These are phyloP conservation scores for Wickerhamomyces bovis DNA, from an alignment of 805 yeast species.

Conservation along the genomic window DNA sequence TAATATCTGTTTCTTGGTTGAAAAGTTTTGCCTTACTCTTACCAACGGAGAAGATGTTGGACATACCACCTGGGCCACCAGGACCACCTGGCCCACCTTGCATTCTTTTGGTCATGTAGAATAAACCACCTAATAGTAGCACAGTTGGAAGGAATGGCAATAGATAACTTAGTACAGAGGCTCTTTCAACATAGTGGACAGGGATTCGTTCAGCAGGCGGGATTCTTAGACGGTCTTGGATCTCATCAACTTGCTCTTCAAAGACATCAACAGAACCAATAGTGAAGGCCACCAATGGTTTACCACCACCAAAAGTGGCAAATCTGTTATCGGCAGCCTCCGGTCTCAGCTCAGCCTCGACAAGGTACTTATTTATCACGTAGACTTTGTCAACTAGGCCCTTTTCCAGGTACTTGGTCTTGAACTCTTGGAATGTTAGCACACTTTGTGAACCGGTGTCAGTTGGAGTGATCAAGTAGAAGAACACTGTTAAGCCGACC, in stretches of 20 bases:
- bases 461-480: slow-evolving; percentile 28
- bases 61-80: slow-evolving; percentile 44
- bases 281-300: slow-evolving; percentile 38
- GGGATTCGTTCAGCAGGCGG: slow-evolving; percentile 68
- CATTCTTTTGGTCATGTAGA: slow-evolving; percentile 63
- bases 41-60: slow-evolving; percentile 86
- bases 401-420: slow-evolving; percentile 66
- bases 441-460: slow-evolving; percentile 23
- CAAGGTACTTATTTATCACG: slow-evolving; percentile 68
- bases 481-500: slow-evolving; percentile 32
- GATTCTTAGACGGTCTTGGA: slow-evolving; percentile 64
- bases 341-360: slow-evolving; percentile 37
- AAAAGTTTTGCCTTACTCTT: slow-evolving; percentile 87
- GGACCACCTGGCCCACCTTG: slow-evolving; percentile 35
- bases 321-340: background rate
- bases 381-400: slow-evolving; percentile 71
- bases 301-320: background rate
- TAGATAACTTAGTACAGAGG: slow-evolving; percentile 55
- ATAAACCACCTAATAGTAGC: slow-evolving; percentile 80
- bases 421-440: slow-evolving; percentile 76
- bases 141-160: slow-evolving; percentile 85
- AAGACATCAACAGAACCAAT: slow-evolving; percentile 89
- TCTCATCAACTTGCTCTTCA: slow-evolving; percentile 70
- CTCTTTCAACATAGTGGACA: slow-evolving; percentile 69
- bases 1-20: slow-evolving; percentile 87